Conservation (phyloP, 164 flowering plant genomes). For the Vitis labrusca region DNA sequence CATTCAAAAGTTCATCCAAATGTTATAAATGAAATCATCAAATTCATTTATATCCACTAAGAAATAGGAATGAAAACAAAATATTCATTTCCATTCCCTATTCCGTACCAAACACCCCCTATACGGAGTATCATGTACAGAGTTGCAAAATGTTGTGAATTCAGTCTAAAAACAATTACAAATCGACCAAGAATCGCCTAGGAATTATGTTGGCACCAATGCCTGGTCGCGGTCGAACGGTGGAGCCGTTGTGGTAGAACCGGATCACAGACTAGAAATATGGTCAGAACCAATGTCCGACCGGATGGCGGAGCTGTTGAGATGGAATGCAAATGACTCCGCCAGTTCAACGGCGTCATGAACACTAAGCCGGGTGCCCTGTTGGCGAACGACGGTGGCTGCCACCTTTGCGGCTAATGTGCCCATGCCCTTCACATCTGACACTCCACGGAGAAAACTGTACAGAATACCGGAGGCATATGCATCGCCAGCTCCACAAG, state of each 20-base stretch:
- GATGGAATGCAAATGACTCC: constrained; percentile 47
- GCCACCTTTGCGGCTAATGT: constrained; percentile 79
- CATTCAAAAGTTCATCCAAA: too few relatives aligned
- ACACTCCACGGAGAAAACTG: constrained; percentile 64
- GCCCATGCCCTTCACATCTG: constrained; percentile 82
- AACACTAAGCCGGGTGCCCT: constrained; percentile 86
- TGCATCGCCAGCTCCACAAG: constrained; percentile 98
- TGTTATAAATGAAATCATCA: too few relatives aligned
- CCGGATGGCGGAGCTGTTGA: constrained; percentile 31
- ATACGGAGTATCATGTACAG: too few relatives aligned
- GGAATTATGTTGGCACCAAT: too few relatives aligned
- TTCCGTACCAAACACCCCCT: too few relatives aligned
- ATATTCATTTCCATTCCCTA: too few relatives aligned
- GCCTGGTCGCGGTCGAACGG: too few relatives aligned
- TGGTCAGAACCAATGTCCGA: constrained; percentile 63
- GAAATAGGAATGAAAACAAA: too few relatives aligned
- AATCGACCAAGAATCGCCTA: too few relatives aligned
- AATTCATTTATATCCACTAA: too few relatives aligned
- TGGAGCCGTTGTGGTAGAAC: not conserved
- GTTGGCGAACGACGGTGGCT: constrained; percentile 87
- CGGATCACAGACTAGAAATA: constrained; percentile 42
- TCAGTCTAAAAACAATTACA: too few relatives aligned
- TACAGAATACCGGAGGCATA: constrained; percentile 92
- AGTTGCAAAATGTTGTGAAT: too few relatives aligned
- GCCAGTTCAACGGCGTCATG: constrained; percentile 71